Evolutionary conservation across 2,329 filamentous ascomycete genomes (phyloP).

Genomic region (Pestalotiopsis sp.): DNA sequence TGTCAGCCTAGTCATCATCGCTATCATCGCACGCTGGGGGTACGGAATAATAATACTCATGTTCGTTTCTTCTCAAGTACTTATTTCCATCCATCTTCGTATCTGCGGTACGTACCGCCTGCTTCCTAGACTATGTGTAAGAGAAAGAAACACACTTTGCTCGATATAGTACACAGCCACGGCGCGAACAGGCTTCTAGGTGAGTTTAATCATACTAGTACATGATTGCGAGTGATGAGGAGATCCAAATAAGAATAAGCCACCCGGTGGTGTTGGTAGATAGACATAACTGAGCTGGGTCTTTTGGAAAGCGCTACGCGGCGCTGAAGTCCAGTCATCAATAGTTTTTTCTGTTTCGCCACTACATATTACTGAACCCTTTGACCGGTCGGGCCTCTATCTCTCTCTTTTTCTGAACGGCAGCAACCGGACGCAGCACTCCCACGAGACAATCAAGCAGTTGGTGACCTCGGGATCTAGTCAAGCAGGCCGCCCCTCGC

Average conservation of each 20-base stretch:
- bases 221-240: neutral
- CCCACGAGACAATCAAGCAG: neutral
- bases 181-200: neutral
- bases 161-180: neutral
- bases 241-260: neutral
- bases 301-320: neutral
- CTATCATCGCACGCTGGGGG: neutral
- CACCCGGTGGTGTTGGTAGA: neutral
- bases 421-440: neutral
- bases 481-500: neutral
- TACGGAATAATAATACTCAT: neutral
- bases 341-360: constrained; percentile 8
- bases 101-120: neutral
- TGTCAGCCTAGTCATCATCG: constrained; percentile 7
- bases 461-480: neutral
- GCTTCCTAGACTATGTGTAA: neutral
- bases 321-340: constrained; percentile 6
- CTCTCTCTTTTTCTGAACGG: neutral
- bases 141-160: neutral
- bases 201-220: neutral
- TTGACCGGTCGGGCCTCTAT: constrained; percentile 1
- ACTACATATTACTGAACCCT: neutral
- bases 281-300: neutral
- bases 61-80: neutral
- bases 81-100: neutral